These are phyloP conservation scores for Nelumbo lutea DNA, from an alignment of 164 flowering plant species.

Conservation along the genomic window DNA sequence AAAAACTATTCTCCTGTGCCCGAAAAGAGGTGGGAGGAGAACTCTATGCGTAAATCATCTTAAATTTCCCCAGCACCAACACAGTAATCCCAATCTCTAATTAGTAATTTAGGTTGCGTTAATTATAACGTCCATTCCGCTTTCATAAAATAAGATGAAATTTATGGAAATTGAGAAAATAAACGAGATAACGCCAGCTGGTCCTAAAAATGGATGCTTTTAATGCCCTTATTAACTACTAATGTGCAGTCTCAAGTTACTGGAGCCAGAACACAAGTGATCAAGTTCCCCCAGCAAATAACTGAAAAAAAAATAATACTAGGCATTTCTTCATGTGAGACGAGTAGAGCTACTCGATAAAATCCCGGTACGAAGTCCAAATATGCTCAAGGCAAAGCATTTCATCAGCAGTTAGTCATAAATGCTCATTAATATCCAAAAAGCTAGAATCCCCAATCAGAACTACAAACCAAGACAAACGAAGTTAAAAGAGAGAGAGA, in stretches of 20 bases:
- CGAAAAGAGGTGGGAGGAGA: no score
- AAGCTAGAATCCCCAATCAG: background rate
- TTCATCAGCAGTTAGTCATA: background rate
- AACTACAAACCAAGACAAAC: background rate
- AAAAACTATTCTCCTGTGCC: no score
- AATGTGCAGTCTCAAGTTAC: background rate
- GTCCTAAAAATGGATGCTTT: no score
- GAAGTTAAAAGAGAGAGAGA: background rate
- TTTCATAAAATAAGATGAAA: no score
- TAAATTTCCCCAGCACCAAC: no score
- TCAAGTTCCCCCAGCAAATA: background rate
- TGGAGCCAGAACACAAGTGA: background rate
- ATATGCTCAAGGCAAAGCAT: background rate
- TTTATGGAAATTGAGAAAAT: no score
- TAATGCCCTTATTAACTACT: no score
- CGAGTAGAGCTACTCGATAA: background rate
- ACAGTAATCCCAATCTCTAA: no score
- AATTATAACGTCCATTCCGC: no score
- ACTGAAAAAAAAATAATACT: background rate
- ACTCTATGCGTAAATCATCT: no score
- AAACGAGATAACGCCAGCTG: no score
- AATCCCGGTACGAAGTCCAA: background rate
- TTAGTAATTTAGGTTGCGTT: no score
- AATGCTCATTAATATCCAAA: constrained; percentile 1
- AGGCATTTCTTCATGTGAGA: background rate